These are phyloP conservation scores for Coemansia sp. DNA, from an alignment of 192 early-diverging fungal genomes.

Conservation along the genomic window DNA sequence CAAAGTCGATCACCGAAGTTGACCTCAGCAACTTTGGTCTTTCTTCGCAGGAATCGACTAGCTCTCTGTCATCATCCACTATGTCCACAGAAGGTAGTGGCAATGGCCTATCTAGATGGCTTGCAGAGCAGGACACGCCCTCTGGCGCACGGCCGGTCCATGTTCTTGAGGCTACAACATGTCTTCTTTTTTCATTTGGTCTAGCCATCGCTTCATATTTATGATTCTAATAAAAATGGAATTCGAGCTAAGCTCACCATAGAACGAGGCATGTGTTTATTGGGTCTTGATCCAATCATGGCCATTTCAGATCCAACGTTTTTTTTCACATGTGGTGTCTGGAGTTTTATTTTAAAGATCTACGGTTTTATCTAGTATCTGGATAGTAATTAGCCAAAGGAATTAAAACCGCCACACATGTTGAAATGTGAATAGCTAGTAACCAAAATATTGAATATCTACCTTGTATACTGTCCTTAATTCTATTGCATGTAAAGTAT, in stretches of 20 bases:
- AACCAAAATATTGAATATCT: neutral
- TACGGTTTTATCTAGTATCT: no score
- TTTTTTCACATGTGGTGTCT: no score
- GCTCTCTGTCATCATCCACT: slow-evolving; percentile 1
- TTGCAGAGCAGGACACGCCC: slow-evolving; percentile 26
- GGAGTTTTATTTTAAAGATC: no score
- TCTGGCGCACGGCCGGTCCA: slow-evolving; percentile 10
- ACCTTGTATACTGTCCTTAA: neutral
- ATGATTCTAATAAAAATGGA: slow-evolving; percentile 4
- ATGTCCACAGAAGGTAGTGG: neutral
- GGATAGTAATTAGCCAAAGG: neutral
- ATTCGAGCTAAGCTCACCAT: neutral
- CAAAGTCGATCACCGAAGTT: slow-evolving; percentile 10
- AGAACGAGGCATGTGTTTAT: no score
- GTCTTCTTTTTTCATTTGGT: slow-evolving; percentile 9
- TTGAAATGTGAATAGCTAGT: neutral
- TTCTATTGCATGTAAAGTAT: neutral
- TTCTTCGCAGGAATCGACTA: neutral
- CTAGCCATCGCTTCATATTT: slow-evolving; percentile 9
- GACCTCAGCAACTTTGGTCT: slow-evolving; percentile 49
- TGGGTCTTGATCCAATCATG: no score
- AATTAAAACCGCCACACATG: neutral
- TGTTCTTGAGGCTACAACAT: neutral
- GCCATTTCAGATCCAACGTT: no score
- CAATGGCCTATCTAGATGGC: slow-evolving; percentile 41